Base-by-base conservation (phyloP, 371 early-diverging fungal species). In the Choanephora cucurbitarum region DNA sequence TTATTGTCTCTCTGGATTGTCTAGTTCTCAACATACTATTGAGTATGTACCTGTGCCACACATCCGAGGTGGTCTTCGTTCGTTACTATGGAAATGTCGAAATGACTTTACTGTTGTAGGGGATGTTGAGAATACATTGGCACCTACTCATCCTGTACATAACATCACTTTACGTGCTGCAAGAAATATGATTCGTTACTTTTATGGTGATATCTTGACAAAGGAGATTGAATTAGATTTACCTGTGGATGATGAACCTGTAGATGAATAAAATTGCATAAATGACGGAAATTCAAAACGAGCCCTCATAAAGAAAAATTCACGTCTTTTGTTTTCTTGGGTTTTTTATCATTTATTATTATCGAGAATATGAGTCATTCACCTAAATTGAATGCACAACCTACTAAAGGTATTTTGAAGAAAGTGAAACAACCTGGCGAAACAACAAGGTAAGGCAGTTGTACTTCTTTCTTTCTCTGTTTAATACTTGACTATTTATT, bases 1-100 rank as follows among this genome's bases (percentile, higher is more conserved):
- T 58, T 99, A 98, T 66, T 85, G 90, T 48, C 78, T 98, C 33
- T 83, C 86, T 43, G 98, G 98, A 0, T 71, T 98, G 5, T 92
- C 97, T 1, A 69, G 72, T 2, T 67, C 82, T 1, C 88, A 87
- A 46, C 79, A 85, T 42, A 57, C 68, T 5, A 55, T 82, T 4
- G 58, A n/a, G 37, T 73, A 56, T 46, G 71, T 69, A 59, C 55
- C 37, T 3, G 47, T 45, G 23, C 55, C 64, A 5, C 57, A 19
- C 22, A 37, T 18, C 48, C 42, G 53, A 62, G 78, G 60, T 40
- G 61, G 75, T 28, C 51, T 65, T 19, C 54, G 74, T 0, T 74
- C 76, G 1, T 52, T 79, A 15, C 42, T 76, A 59, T 79, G 77
- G 77, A 57, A 44, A 19, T 54, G 49, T 22, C 24, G 67, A 21